A percentile compares a stretch with the other conserved stretches of the same genome.
These are phyloP conservation scores for Aspergillus carbonarius DNA, from an alignment of 2,329 filamentous ascomycete genomes.

Conservation along the genomic window DNA sequence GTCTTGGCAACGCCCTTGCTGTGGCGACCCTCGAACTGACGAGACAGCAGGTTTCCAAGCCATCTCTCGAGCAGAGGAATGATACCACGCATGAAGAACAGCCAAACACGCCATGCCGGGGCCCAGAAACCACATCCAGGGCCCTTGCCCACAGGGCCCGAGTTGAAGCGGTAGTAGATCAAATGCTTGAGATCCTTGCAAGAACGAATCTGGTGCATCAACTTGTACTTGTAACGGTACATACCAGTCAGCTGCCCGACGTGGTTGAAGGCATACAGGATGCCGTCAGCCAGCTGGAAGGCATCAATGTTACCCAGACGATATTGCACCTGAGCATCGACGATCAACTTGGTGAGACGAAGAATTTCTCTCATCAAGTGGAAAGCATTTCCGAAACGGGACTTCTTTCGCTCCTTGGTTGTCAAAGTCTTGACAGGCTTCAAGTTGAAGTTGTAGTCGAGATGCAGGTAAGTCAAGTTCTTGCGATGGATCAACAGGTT, in stretches of 20 bases:
- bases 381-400: constrained; percentile 97
- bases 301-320: constrained; percentile 96
- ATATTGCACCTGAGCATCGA: constrained; percentile 98
- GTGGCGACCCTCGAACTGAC: constrained; percentile 96
- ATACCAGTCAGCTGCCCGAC: constrained; percentile 97
- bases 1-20: constrained; percentile 99
- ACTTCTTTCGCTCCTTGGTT: constrained; percentile 99
- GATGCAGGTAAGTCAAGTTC: constrained; percentile 95
- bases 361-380: constrained; percentile 98
- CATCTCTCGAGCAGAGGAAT: constrained; percentile 95
- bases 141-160: constrained; percentile 92
- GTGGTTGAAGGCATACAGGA: constrained; percentile 99
- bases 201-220: constrained; percentile 99
- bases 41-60: constrained; percentile 93
- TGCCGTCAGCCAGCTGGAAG: constrained; percentile 96
- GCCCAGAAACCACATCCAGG: constrained; percentile 99
- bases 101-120: constrained; percentile 96
- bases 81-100: constrained; percentile 99
- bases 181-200: constrained; percentile 99
- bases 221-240: constrained; percentile 99
- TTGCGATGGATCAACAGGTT: constrained; percentile 97
- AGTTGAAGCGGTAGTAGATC: constrained; percentile 99
- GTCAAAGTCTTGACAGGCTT: constrained; percentile 99
- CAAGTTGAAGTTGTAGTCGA: constrained; percentile 99
- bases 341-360: constrained; percentile 92